Evolutionary conservation across 805 yeast genomes (phyloP).

Genomic region (Candida michaelii): DNA sequence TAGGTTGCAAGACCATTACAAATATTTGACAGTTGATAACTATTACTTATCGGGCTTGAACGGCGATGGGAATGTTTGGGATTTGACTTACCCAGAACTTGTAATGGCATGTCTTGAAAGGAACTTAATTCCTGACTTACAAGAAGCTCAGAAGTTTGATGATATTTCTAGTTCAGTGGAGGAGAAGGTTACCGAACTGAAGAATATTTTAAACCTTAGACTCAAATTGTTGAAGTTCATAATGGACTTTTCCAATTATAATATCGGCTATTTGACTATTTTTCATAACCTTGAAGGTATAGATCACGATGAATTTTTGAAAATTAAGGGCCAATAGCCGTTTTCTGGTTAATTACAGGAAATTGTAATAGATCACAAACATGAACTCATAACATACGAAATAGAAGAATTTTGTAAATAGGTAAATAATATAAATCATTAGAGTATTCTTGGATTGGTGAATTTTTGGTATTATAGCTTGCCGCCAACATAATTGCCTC

Average conservation of each 20-base stretch:
- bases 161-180: constrained; percentile 16
- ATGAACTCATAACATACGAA: too few species aligned
- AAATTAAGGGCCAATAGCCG: background rate
- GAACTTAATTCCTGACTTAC: constrained; percentile 41
- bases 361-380: background rate
- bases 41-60: constrained; percentile 40
- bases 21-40: constrained; percentile 54
- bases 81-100: constrained; percentile 49
- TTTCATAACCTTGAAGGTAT: constrained; percentile 2
- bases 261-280: constrained; percentile 38
- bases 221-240: constrained; percentile 40
- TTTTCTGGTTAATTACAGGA: too few species aligned
- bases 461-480: too few species aligned
- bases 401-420: too few species aligned
- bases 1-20: constrained; percentile 38
- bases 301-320: background rate
- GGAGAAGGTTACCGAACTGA: constrained; percentile 14
- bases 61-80: constrained; percentile 44
- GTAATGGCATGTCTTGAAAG: constrained; percentile 56
- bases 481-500: too few species aligned
- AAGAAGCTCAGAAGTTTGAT: constrained; percentile 21
- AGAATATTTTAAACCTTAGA: constrained; percentile 20
- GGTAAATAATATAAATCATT: too few species aligned
- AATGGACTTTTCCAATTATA: constrained; percentile 39
- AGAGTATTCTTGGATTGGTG: too few species aligned